Base-by-base conservation (phyloP, 2,329 filamentous ascomycete species). In the Helotiales sp. region DNA sequence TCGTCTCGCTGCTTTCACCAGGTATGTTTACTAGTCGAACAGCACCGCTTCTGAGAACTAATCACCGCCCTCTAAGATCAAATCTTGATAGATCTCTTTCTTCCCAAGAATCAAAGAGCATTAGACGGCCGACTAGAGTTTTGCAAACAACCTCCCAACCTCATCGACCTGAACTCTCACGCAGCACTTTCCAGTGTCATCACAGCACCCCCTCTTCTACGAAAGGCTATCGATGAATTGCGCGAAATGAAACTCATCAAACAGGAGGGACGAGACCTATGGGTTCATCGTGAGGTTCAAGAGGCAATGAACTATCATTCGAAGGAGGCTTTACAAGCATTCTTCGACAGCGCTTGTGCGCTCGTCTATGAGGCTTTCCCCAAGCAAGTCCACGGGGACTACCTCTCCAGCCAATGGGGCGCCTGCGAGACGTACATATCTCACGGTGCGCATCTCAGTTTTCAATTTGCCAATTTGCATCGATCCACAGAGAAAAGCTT, bases 291-390 rank as follows among this genome's bases (percentile, higher is more conserved):
- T 47, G 71, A 65, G 0, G 70, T 74, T 3, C 72, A 74, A 52
- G 72, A 73, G 54, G 72, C 72, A 0, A 70, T 69, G 62, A 73
- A 70, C 43, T 73, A 70, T 43, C 70, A 71, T 28, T 60, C 55
- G 24, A 15, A 20, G 4, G 6, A 63, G 10, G 70, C 71, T n/a
- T 40, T 72, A 10, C 70, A 72, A 28, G 40, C 58, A 3, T 67
- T 52, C 34, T 72, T 72, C 28, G 54, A 69, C 26, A 60, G 37
- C 37, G 71, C 71, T 13, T 58, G 26, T 10, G 47, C 54, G 3
- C 59, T 72, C 1, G 62, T 71, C 1, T 70, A 65, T 24, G 69
- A 72, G 55, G 64, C 65, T 6, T 72, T 72, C 30, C 71, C 71
- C 1, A 70, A 70, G 24, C 65, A 72, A 34, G 55, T 55, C 0